Base-by-base conservation (phyloP, 805 yeast genomes). In the Metschnikowia matae region DNA sequence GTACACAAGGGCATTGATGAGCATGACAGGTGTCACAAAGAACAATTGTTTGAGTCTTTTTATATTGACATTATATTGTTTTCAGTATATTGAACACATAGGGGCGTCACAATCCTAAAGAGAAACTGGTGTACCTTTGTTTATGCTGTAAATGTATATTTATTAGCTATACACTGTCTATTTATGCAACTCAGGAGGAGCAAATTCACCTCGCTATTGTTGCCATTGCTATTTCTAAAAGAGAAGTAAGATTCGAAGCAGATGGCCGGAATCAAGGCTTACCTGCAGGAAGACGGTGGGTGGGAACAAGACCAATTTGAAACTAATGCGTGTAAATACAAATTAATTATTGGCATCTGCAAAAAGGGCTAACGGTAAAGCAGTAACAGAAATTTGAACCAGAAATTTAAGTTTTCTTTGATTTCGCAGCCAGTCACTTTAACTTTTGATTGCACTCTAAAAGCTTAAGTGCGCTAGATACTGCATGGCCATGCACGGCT, bases 21-120 rank as follows among this genome's bases (percentile, higher is more conserved):
- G 86, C 62, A 77, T 83, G 34, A 83, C 90, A 1, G 94, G 94
- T 11, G 79, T 81, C 54, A 85, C 91, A n/a, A 87, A 87, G 65
- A 82, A 85, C 58, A 73, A 82, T 56, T 75, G 81, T 4, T 75
- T 81, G 26, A 79, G 48, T 84, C 85, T 5, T 63, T 83, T 34
- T 77, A 77, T 44, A 73, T 86, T 64, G 74, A 48, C 36, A 51
- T 85, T 51, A 85, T 82, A 4, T 87, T 62, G 81, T 87, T 38
- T 78, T 81, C 41, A 87, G 89, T 14, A 82, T 4, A 26, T 26
- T 26, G 29, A 26, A 26, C 10, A 83, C 56, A 66, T 85, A 52
- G 70, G 82, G 44, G 88, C 87, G 0, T 87, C 89, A 2, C 86
- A 84, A 65, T 75, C 86, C 17, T 87, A 87, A 69, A 75, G 79